Evolutionary conservation across 805 yeast genomes (phyloP).

Genomic region (Tetrapisispora phaffii): DNA sequence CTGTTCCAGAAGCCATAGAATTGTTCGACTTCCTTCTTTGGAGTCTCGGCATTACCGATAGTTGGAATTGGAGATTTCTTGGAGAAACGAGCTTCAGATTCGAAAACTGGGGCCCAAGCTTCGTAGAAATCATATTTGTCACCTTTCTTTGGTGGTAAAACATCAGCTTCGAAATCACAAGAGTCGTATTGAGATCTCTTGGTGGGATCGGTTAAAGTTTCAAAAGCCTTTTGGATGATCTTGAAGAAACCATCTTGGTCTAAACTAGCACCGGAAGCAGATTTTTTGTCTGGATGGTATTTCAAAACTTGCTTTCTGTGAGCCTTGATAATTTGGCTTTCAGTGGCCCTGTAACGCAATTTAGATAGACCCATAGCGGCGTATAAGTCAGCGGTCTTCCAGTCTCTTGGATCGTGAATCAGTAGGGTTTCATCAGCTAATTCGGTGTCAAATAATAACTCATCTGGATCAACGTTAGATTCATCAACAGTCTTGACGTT

Average conservation of each 20-base stretch:
- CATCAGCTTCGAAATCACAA: constrained; percentile 83
- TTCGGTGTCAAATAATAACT: constrained; percentile 38
- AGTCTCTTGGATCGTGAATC: constrained; percentile 90
- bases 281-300: constrained; percentile 98
- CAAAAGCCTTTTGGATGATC: constrained; percentile 94
- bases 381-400: constrained; percentile 94
- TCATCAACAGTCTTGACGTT: constrained; percentile 67
- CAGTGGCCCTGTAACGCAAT: constrained; percentile 83
- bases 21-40: constrained; percentile 73
- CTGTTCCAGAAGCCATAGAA: constrained; percentile 90
- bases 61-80: constrained; percentile 81
- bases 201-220: constrained; percentile 71
- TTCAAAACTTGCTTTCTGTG: constrained; percentile 93
- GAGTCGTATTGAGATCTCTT: constrained; percentile 94
- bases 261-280: constrained; percentile 71
- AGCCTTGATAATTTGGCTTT: constrained; percentile 88
- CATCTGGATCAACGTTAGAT: constrained; percentile 47
- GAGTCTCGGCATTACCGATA: constrained; percentile 57
- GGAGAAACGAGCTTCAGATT: constrained; percentile 83
- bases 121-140: constrained; percentile 72
- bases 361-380: constrained; percentile 91
- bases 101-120: constrained; percentile 90
- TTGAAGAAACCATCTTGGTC: constrained; percentile 96
- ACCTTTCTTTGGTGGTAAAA: constrained; percentile 62
- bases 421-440: constrained; percentile 74